Evolutionary conservation across 1,284 basidiomycete species (phyloP).

Genomic region (Puccinia horiana): DNA sequence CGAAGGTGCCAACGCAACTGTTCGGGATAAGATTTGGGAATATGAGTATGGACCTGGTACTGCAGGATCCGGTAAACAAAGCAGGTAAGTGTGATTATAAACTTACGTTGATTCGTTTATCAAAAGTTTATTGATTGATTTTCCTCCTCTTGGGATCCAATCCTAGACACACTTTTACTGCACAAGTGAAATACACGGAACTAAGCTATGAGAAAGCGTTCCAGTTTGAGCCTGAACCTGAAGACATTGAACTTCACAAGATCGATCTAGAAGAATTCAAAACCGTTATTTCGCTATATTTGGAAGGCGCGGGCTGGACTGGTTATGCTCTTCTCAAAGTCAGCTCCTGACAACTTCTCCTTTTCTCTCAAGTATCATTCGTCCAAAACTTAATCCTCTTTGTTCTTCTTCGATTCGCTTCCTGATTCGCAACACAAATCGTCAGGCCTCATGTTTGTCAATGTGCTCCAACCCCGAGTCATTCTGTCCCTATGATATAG

Average conservation of each 20-base stretch:
- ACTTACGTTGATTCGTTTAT: not conserved
- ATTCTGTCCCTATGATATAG: slow-evolving; percentile 9
- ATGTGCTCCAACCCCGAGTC: slow-evolving; percentile 13
- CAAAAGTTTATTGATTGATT: not conserved
- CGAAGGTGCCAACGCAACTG: not conserved
- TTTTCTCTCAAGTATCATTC: not conserved
- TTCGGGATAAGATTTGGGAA: slow-evolving; percentile 14
- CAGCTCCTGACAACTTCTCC: not conserved
- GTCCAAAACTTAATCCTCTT: not conserved
- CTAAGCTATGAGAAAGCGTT: slow-evolving; percentile 7
- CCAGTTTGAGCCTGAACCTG: not conserved
- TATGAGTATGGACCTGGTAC: slow-evolving; percentile 21
- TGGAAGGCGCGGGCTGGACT: not conserved
- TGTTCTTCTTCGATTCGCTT: not conserved
- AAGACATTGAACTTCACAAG: not conserved
- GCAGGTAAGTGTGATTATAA: not conserved
- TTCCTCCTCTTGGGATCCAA: no score
- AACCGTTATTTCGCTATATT: not conserved
- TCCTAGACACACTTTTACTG: not conserved
- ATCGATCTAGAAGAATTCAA: slow-evolving; percentile 6
- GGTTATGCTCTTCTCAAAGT: slow-evolving; percentile 27
- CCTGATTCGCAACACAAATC: not conserved
- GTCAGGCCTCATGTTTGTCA: slow-evolving; percentile 18
- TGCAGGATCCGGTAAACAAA: not conserved
- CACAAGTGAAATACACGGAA: not conserved